A percentile compares a stretch with the other conserved stretches of the same genome.
These are phyloP conservation scores for Gloeopeniophorella convolvens DNA, from an alignment of 768 basidiomycete genomes.

Conservation along the genomic window DNA sequence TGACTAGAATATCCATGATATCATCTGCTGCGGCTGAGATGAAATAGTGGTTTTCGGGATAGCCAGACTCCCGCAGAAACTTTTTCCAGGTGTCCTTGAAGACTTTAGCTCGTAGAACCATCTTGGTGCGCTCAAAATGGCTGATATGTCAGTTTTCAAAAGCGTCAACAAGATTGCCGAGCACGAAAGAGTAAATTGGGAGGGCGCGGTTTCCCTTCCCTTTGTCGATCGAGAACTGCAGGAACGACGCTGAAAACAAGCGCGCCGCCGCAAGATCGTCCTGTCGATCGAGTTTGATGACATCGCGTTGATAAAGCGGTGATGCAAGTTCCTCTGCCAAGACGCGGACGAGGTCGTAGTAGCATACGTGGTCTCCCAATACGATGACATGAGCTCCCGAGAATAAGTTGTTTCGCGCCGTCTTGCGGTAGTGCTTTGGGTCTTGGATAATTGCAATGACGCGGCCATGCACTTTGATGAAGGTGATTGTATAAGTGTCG, in stretches of 20 bases:
- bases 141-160: constrained; percentile 25
- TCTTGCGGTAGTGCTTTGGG: constrained; percentile 33
- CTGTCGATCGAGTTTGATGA: constrained; percentile 38
- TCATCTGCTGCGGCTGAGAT: constrained; percentile 24
- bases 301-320: constrained; percentile 29
- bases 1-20: constrained; percentile 22
- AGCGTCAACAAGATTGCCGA: constrained; percentile 26
- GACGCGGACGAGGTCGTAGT: constrained; percentile 22
- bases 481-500: not conserved
- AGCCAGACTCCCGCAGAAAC: constrained; percentile 21
- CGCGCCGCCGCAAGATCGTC: constrained; percentile 39
- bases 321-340: constrained; percentile 16
- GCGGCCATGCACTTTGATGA: not conserved
- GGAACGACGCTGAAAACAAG: constrained; percentile 31
- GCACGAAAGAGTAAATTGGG: constrained; percentile 35
- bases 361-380: constrained; percentile 21
- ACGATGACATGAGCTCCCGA: constrained; percentile 27
- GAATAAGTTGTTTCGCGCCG: constrained; percentile 31
- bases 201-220: not conserved
- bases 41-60: constrained; percentile 21
- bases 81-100: constrained; percentile 26
- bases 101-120: constrained; percentile 22
- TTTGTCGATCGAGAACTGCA: constrained; percentile 25
- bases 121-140: constrained; percentile 23
- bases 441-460: constrained; percentile 28